These are phyloP conservation scores for Cylindrodendrum hubeiense DNA, from an alignment of 2,329 filamentous ascomycete genomes.

Conservation along the genomic window DNA sequence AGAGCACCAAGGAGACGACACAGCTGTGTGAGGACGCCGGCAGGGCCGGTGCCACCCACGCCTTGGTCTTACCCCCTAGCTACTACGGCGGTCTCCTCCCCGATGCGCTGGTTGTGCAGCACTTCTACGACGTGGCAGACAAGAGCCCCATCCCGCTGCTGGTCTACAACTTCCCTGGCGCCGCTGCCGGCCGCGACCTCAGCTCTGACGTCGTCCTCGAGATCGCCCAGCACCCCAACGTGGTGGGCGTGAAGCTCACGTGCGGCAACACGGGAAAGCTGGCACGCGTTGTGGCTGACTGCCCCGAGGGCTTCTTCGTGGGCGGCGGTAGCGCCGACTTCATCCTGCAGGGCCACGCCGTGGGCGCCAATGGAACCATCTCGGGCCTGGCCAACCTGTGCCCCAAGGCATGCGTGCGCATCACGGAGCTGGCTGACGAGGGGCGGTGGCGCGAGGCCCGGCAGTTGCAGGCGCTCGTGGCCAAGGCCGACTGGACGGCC, in stretches of 20 bases:
- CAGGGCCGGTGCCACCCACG: conserved; percentile 79
- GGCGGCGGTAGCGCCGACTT: conserved; percentile 57
- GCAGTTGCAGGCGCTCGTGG: conserved; percentile 54
- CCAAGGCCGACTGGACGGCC: conserved; percentile 60
- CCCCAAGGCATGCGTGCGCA: conserved; percentile 51
- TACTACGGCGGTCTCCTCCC: conserved; percentile 81
- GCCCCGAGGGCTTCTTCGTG: conserved; percentile 49
- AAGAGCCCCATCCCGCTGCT: conserved; percentile 70
- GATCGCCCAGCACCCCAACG: conserved; percentile 67
- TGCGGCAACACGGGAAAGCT: conserved; percentile 76
- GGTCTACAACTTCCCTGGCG: conserved; percentile 76
- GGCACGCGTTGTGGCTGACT: conserved; percentile 60
- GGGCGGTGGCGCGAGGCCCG: conserved; percentile 50
- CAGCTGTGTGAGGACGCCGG: conserved; percentile 78
- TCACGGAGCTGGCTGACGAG: conserved; percentile 50
- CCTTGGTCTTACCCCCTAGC: conserved; percentile 80
- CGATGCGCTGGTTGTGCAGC: conserved; percentile 60
- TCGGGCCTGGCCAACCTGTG: conserved; percentile 56
- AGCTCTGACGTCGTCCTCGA: conserved; percentile 69
- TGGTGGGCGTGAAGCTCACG: conserved; percentile 74
- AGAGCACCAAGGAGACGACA: conserved; percentile 81
- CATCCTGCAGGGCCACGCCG: conserved; percentile 55
- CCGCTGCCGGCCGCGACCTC: conserved; percentile 71
- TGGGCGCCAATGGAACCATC: conserved; percentile 56
- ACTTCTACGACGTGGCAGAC: conserved; percentile 74